Evolutionary conservation across 768 basidiomycete genomes (phyloP), one percentile per base, ranked within the genome.

Genomic region (Pulveroboletus sp.): DNA sequence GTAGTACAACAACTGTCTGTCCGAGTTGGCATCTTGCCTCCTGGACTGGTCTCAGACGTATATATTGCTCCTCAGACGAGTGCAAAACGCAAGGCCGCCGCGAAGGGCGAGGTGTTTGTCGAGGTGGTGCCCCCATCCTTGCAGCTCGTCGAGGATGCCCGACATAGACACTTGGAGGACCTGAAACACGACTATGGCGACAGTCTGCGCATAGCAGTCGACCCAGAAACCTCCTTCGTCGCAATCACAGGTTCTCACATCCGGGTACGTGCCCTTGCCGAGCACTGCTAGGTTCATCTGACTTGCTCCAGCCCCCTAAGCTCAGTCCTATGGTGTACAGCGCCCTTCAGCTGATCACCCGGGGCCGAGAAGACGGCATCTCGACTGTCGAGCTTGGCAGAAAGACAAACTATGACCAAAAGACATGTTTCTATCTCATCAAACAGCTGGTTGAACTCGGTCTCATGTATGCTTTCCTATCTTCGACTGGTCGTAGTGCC

Each of bases 211-310:
- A 78, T 94, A 50, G 86, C 87, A 6, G 81, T 86, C 1, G 83
- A 89, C 53, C 77, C 83, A 9, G 81, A 87, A 57, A 81, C 83
- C 6, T 83, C 80, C 17, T 89, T 89, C 66, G 76, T 77, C 35
- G 87, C 89, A 6, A 78, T 94, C 38, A 93, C 89, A 14, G 93
- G 92, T 5, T 87, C 86, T 11, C 91, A 93, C 69, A 83, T 85
- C 47, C 75, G 85, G 56, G 92, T 93, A 56, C 38, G 85, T 71
- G 11, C 21, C 24, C 42, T 15, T 27, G 14, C 38, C 3, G 14
- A 35, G 28, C 49, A 31, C 5, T 24, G 36, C 8, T 43, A 17
- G 8, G 21, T 15, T 14, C 35, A 40, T 37, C 59, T 59, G 52
- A 60, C 43, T 47, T 24, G 35, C 18, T 45, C 33, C 57, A 93